Conservation (phyloP, 2,329 filamentous ascomycete species). For the Aureobasidium sp. region DNA sequence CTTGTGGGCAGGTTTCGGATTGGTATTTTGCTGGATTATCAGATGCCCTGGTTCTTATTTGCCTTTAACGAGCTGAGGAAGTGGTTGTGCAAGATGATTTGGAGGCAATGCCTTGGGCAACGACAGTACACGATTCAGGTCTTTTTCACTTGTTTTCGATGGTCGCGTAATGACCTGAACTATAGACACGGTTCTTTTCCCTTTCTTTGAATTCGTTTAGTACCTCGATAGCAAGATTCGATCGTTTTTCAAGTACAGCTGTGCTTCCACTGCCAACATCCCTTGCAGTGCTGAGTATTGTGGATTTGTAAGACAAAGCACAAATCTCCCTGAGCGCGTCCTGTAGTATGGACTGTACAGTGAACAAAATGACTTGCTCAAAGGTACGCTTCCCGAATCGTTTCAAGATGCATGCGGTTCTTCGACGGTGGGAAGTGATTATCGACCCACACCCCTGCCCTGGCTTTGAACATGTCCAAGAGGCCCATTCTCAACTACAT, state of each 20-base stretch:
- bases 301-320: not conserved
- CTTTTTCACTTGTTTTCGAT: not conserved
- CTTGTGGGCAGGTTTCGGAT: not conserved
- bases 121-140: not conserved
- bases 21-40: slow-evolving; percentile 1
- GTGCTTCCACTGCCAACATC: not conserved
- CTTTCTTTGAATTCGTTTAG: not conserved
- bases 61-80: not conserved
- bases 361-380: not conserved
- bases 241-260: not conserved
- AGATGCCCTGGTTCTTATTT: not conserved
- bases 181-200: not conserved
- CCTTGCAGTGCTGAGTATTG: not conserved
- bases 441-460: not conserved
- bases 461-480: not conserved
- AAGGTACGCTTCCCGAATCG: no score
- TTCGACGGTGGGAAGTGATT: not conserved
- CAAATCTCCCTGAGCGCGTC: not conserved
- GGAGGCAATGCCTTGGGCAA: not conserved
- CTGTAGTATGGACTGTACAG: not conserved
- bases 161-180: not conserved
- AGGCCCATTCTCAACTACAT: not conserved
- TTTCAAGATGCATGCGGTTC: not conserved
- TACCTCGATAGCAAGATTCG: no score
- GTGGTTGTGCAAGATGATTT: not conserved